Evolutionary conservation across 257 asterid genomes (phyloP), one percentile per base, ranked within the genome.

Genomic region (Prunella vulgaris): DNA sequence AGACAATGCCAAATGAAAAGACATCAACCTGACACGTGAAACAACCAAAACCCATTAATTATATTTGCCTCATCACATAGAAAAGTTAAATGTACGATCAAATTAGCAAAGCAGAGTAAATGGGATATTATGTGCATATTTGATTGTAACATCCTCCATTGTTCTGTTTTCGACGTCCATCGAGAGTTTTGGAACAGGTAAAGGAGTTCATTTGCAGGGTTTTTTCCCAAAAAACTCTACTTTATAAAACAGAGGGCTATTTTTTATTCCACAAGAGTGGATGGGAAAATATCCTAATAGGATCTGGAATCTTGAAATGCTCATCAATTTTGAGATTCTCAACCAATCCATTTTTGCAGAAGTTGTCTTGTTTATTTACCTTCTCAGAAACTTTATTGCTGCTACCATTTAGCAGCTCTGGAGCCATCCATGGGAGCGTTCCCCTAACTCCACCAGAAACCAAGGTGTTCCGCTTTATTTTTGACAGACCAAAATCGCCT

Each of bases 381-480:
- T 87, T 92, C 85, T 92, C 98, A 73, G 98, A 89, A 72, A 92
- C 98, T 77, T 85, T 86, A 77, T 68, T 84, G 84, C 90, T 87
- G 71, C 89, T 80, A 20, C 96, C 96, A 79, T 87, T 87, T 44
- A 92, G 79, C 71, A 92, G 85, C 83, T 92, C 98, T 8, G 98
- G 98, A 70, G 98, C 96, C 98, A 89, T 92, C 98, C 98, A 92
- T 25, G 98, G 98, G 33, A 92, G 90, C 9, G 98, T 92, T 60
- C 98, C 98, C 74, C 96, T 79, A 73, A 92, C 95, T 70, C 98
- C 98, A 71, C 96, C 98, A 79, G 98, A 87, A 72, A 92, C 96
- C 88, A 92, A 80, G 66, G 98, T 92, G 81, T 92, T 89, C 46
- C 92, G 84, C 77, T 86, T 92, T 53, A 92, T 86, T 81, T 86